Conservation (phyloP, 139 green algal species). For the Nannochloris sp. region DNA sequence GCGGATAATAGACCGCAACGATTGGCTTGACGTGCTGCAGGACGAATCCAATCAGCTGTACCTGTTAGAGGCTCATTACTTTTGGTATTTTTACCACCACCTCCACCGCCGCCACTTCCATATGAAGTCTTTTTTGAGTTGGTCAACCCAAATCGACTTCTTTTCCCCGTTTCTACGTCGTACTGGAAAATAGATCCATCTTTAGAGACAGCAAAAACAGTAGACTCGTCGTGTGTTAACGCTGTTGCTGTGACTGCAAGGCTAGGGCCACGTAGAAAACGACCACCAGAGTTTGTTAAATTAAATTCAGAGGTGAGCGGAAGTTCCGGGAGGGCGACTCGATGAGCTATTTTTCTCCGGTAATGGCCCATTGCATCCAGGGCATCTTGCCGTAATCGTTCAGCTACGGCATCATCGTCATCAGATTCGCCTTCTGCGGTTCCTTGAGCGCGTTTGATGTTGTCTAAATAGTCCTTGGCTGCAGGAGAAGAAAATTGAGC, state of each 20-base stretch:
- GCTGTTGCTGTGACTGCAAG: slow-evolving; percentile 63
- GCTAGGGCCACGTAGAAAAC: slow-evolving; percentile 31
- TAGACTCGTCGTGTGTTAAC: slow-evolving; percentile 61
- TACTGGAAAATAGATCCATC: slow-evolving; percentile 63
- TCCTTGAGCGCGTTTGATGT: slow-evolving; percentile 30
- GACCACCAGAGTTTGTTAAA: slow-evolving; percentile 12
- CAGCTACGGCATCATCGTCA: slow-evolving; percentile 27
- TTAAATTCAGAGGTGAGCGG: slow-evolving; percentile 3
- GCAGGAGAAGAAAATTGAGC: slow-evolving; percentile 11
- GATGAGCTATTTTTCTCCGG: slow-evolving; percentile 40
- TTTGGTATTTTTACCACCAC: background rate
- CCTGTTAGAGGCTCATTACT: slow-evolving; percentile 8
- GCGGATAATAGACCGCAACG: slow-evolving; percentile 48
- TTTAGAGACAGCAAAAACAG: slow-evolving; percentile 69
- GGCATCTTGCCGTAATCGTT: slow-evolving; percentile 36
- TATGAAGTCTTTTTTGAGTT: background rate
- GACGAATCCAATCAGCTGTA: slow-evolving; percentile 14
- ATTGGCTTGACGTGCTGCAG: slow-evolving; percentile 5
- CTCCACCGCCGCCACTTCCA: slow-evolving; percentile 12
- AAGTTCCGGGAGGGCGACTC: slow-evolving; percentile 35
- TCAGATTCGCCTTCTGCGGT: slow-evolving; percentile 26
- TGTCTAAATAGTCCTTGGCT: slow-evolving; percentile 68
- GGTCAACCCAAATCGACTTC: slow-evolving; percentile 1
- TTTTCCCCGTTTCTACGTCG: slow-evolving; percentile 66
- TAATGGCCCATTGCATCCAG: slow-evolving; percentile 44